These are phyloP conservation scores for Aspergillus quadrilineatus DNA, from an alignment of 2,329 filamentous ascomycete species.

Conservation along the genomic window DNA sequence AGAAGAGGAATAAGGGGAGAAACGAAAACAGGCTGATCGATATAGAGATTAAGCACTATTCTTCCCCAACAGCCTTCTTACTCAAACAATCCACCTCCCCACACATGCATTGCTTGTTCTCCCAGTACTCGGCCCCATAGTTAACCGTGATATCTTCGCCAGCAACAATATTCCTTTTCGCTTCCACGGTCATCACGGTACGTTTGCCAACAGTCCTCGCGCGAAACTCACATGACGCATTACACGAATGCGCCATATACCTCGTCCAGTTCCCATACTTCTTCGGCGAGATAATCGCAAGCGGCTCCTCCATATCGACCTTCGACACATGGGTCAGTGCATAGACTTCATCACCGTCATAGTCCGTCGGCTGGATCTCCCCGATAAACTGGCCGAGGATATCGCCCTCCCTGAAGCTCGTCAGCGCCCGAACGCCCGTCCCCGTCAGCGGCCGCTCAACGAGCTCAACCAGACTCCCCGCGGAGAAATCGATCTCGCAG, in stretches of 20 bases:
- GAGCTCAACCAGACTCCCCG: slow-evolving; percentile 31
- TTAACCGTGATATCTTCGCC: slow-evolving; percentile 37
- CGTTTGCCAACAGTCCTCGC: slow-evolving; percentile 21
- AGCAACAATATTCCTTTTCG: slow-evolving; percentile 25
- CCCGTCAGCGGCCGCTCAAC: slow-evolving; percentile 29
- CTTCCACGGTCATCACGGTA: slow-evolving; percentile 22
- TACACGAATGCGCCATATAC: slow-evolving; percentile 39
- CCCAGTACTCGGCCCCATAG: slow-evolving; percentile 35
- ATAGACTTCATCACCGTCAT: slow-evolving; percentile 19
- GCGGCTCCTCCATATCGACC: not conserved
- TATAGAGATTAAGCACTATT: not conserved
- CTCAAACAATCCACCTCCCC: slow-evolving; percentile 12
- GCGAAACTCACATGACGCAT: slow-evolving; percentile 24
- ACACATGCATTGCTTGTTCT: slow-evolving; percentile 10
- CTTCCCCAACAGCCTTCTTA: not conserved
- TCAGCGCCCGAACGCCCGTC: slow-evolving; percentile 32
- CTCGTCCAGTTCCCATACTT: slow-evolving; percentile 36
- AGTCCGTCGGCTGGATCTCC: slow-evolving; percentile 15
- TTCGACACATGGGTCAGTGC: slow-evolving; percentile 14
- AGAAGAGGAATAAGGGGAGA: no score
- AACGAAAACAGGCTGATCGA: no score
- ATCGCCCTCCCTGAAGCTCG: slow-evolving; percentile 24
- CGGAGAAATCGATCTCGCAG: slow-evolving; percentile 18
- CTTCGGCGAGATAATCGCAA: slow-evolving; percentile 20
- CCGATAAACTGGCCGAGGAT: slow-evolving; percentile 23